phyloP scores from a whole-genome alignment of 352 stramenopile species.

The Blastocystis sp. region DNA sequence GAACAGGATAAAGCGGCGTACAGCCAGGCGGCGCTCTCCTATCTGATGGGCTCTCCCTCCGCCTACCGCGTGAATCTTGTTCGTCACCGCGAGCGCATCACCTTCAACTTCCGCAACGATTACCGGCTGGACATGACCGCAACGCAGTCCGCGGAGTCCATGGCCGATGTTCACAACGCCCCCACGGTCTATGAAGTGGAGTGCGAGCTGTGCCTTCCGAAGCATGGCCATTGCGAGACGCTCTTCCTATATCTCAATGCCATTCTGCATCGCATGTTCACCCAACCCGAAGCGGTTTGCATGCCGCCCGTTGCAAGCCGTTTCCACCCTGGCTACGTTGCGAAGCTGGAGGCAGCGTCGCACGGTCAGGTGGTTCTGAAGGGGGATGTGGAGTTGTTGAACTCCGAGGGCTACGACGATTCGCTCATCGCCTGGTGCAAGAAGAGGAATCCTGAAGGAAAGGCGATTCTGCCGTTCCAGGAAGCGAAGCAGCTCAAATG shows the following conservation, averaged over 20 bases:
- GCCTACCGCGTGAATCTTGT: background rate
- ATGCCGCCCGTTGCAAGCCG: background rate
- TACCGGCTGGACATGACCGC: slow-evolving; percentile 13
- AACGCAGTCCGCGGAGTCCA: background rate
- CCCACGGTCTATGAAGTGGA: slow-evolving; percentile 8
- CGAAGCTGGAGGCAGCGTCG: background rate
- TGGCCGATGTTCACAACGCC: background rate
- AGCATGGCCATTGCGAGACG: background rate
- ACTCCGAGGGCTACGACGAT: slow-evolving; percentile 17
- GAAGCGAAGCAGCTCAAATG: slow-evolving; percentile 18
- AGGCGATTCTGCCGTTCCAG: slow-evolving; percentile 16
- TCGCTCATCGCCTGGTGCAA: slow-evolving; percentile 22
- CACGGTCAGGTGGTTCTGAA: background rate
- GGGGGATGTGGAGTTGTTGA: background rate
- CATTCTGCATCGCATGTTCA: slow-evolving; percentile 24
- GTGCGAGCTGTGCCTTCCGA: slow-evolving; percentile 6
- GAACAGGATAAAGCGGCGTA: background rate
- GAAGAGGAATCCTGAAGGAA: background rate
- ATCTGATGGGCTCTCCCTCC: background rate
- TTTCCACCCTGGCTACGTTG: slow-evolving; percentile 8
- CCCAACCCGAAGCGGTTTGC: slow-evolving; percentile 11
- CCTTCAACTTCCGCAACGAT: slow-evolving; percentile 30
- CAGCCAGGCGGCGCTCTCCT: background rate
- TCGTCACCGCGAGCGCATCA: slow-evolving; percentile 6
- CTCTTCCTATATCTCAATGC: slow-evolving; percentile 29